Evolutionary conservation across 495 filamentous ascomycete species (phyloP), one percentile per base, ranked within the genome.

Genomic region (Aspergillus taichungensis): DNA sequence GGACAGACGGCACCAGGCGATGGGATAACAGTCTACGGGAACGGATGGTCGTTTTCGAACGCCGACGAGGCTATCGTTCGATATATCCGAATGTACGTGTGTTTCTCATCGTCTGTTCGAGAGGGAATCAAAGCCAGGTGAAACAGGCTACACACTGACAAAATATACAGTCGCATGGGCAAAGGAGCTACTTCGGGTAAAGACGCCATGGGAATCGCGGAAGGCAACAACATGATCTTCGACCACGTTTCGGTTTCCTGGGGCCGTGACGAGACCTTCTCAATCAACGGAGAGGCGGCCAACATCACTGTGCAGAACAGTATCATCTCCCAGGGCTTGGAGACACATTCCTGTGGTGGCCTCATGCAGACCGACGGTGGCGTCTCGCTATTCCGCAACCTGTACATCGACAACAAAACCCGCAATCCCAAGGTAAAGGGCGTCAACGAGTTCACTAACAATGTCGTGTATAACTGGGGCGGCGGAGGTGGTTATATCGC

Each of bases 371-470:
- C 46, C 4, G 51, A 49, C n/a, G 51, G 51, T 5, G 46, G 51
- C 6, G 42, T 53, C 13, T 53, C 51, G 1, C 37, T 53, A 0
- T 49, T 53, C 30, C 51, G 51, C 7, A 53, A 53, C 34, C 46
- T 53, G n/a, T 53, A 53, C 37, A 53, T 53, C 30, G 51, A 53
- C 30, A 53, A 53, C 34, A 53, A 53, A 31, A 49, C 51, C 11
- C 42, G 51, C 12, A 53, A 53, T n/a, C 51, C 51, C 6, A 53
- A 53, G 46, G 51, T 53, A n/a, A 53, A 53, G 42, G 51, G 51
- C 2, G 51, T 53, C 1, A 53, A 53, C 32, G 51, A 53, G 41
- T 53, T 53, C 33, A 53, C 51, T 1, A 53, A 53, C 38, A 49
- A 53, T 13, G 31, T 53, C 2, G 30, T 49, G 6, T 53, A 53